phyloP scores from a whole-genome alignment of 164 flowering plant genomes.

The Berberis thunbergii region DNA sequence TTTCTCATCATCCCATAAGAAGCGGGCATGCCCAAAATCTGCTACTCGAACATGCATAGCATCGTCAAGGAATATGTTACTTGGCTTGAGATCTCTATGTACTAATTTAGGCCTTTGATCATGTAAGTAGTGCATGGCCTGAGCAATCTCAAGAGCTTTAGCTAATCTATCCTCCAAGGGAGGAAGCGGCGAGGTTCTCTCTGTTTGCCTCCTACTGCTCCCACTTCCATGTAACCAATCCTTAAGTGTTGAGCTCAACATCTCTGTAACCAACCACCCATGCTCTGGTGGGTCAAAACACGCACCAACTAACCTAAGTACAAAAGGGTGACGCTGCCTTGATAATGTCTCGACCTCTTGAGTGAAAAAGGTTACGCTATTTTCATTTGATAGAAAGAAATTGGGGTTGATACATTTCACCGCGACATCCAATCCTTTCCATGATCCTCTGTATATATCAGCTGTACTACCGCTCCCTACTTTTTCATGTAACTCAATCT shows the following conservation, averaged over 20 bases:
- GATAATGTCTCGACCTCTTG: slow-evolving; percentile 48
- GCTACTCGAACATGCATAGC: slow-evolving; percentile 46
- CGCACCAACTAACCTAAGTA: slow-evolving; percentile 55
- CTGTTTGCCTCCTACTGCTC: slow-evolving; percentile 15
- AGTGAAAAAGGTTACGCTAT: slow-evolving; percentile 34
- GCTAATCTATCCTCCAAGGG: slow-evolving; percentile 33
- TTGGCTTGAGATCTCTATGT: slow-evolving; percentile 64
- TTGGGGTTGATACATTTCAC: slow-evolving; percentile 51
- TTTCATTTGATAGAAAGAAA: slow-evolving; percentile 31
- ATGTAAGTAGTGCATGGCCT: slow-evolving; percentile 66
- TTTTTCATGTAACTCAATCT: slow-evolving; percentile 43
- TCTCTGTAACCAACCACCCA: slow-evolving; percentile 60
- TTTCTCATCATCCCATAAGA: slow-evolving; percentile 34
- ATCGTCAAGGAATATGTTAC: slow-evolving; percentile 56
- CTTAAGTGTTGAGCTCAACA: slow-evolving; percentile 32
- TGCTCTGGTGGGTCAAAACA: slow-evolving; percentile 47
- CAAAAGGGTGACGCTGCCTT: slow-evolving; percentile 53
- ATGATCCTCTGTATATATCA: slow-evolving; percentile 36
- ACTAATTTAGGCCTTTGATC: slow-evolving; percentile 47
- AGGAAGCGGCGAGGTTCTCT: slow-evolving; percentile 37
- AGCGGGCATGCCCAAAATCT: slow-evolving; percentile 65
- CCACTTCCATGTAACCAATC: slow-evolving; percentile 65
- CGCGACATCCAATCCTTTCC: slow-evolving; percentile 65
- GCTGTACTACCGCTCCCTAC: slow-evolving; percentile 54
- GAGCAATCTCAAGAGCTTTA: slow-evolving; percentile 52